Base-by-base conservation (phyloP, 2,329 filamentous ascomycete species). In the Cadophora luteo-olivacea region DNA sequence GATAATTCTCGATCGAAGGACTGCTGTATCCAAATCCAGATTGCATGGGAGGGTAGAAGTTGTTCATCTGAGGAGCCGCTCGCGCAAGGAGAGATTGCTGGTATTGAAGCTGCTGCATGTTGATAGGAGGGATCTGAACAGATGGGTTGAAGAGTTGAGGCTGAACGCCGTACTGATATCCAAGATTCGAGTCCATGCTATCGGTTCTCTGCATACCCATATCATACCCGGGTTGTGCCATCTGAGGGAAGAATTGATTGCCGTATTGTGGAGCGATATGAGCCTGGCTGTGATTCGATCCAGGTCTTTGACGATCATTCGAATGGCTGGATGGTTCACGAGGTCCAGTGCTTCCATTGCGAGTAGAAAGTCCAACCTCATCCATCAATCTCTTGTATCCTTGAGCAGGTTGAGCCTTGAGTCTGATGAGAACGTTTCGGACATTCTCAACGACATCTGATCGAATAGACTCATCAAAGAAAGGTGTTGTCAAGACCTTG, bases 301-400 rank as follows among this genome's bases (percentile, higher is more conserved):
- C 79, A 33, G 87, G 87, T 62, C 87, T 84, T 75, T 85, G 84
- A 64, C 87, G 84, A 66, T 83, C 83, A 48, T 80, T 77, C 24
- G 81, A 79, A 67, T 82, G 80, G 68, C 81, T 73, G 19, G 69
- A 51, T 62, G 52, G 45, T 76, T 73, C 19, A 76, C 76, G 55
- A 45, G 79, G 76, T 38, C 80, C 78, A 41, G 76, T 74, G 51
- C 78, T 81, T 36, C 79, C 79, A 69, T 81, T 87, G 54, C 89
- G 83, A 33, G 89, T 91, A 6, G 95, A 97, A 48, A 99, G 83
- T 69, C 95, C 94, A 74, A 99, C 96, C 79, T 99, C 96, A 76
- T 99, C 96, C 96, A 99, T 99, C 69, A 99, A 83, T 64, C 96
- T 91, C 85, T 98, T 99, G 84, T 99, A 99, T 64, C 96, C 96